Base-by-base conservation (phyloP, 1,284 basidiomycete genomes). In the Sanghuangporus baumii region DNA sequence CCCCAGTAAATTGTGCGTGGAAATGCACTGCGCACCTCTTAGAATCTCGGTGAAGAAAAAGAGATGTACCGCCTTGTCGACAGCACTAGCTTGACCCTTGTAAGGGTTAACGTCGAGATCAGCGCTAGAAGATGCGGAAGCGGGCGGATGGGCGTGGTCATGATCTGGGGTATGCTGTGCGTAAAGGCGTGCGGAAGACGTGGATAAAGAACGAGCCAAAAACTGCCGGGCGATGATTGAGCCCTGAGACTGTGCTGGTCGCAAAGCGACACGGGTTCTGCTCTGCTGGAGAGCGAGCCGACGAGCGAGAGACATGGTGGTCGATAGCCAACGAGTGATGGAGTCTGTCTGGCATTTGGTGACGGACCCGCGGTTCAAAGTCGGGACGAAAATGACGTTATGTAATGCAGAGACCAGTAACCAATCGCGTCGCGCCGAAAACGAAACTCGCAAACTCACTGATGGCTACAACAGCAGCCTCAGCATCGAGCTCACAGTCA, bases 31-130 rank as follows among this genome's bases (percentile, higher is more conserved):
- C 83, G 68, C 71, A 94, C 96, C 96, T 80, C 96, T 83, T 68
- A 96, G 79, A 70, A 99, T 98, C 78, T 99, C 97, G 65, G 96
- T 98, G 75, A 99, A 95, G 85, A 99, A 98, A 84, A 99, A 98
- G 57, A 98, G 74, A 75, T 96, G 91, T 54, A 92, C 89, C 47
- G 96, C 96, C 78, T 99, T 99, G 81, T 98, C 94, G 59, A 98
- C 79, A 40, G 96, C 93, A 72, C 88, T 88, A 18, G 92, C 93
- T 0, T 94, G 95, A 57, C 78, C 79, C 70, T 83, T 82, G 79
- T 91, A 93, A 47, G 85, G 84, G 70, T 89, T 79, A 3, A 83
- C 70, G 69, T 85, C 43, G 6, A 46, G 43, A 18, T 46, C 77
- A 57, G 80, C 81, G 48, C 79, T 83, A n/a, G 55, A 55, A 11